Evolutionary conservation across 192 early-diverging fungal species (phyloP), one percentile per base, ranked within the genome.

Genomic region (Linnemannia schmuckeri): DNA sequence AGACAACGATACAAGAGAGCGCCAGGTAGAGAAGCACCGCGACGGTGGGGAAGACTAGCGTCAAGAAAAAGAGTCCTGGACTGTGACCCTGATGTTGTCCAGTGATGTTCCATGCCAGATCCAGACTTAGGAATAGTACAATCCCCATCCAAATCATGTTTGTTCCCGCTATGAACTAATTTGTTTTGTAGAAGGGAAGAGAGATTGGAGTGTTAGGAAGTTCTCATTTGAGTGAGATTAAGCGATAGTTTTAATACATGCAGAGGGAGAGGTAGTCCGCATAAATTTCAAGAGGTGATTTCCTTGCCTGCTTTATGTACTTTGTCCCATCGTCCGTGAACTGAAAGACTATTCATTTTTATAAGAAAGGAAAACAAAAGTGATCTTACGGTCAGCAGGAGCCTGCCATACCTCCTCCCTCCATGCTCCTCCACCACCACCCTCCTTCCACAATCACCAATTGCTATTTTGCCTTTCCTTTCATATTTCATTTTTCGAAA

Each of bases 261-360:
- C 44, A 37, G 49, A 10, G 4, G 24, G 54, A n/a, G 49, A 2
- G 7, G 1, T 12, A 2, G 22, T 30, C 18, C 1, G 22, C 18
- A 52, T 20, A 0, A 4, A 3, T 17, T 40, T 46, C 8, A 17
- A 35, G 8, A 52, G 17, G 18, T 17, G 49, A 10, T 7, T 17
- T 6, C n/a, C 85, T 35, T 77, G 69, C 85, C 49, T 66, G 77
- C 20, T 70, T 54, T 0, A 63, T 79, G 12, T 42, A 35, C 18
- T 55, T 75, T 30, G 85, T 81, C 8, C 85, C 85, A n/a, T 88
- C 85, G 2, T 78, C 75, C 22, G 82, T 76, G 42, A 88, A 77
- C 71, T 88, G 85, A 49, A 82, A 88, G 2, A 79, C 85, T 87
- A 82, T 24, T 7, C 6, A 37, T 37, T 37, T 37, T 37, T 37